Evolutionary conservation across 495 filamentous ascomycete species (phyloP).

Genomic region (Pseudotulostoma volvatum): DNA sequence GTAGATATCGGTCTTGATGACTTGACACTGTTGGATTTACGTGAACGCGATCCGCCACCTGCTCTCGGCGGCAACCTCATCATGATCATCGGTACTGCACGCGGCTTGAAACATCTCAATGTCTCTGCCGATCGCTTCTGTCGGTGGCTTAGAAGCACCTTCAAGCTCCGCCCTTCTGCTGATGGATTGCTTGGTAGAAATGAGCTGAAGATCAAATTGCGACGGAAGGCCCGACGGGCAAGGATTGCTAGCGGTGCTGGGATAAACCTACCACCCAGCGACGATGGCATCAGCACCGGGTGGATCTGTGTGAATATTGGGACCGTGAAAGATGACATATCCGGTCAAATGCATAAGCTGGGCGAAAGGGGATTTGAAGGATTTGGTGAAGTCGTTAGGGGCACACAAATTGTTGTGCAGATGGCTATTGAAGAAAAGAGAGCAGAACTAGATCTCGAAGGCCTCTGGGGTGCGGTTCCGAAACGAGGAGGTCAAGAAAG

Average conservation of each 20-base stretch:
- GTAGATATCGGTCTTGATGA: conserved; percentile 71
- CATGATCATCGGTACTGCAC: conserved; percentile 86
- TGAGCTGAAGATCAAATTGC: conserved; percentile 75
- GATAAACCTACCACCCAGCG: conserved; percentile 28
- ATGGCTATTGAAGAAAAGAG: conserved; percentile 78
- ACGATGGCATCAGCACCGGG: conserved; percentile 76
- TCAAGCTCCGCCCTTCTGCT: conserved; percentile 55
- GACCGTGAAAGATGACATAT: conserved; percentile 37
- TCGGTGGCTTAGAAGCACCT: conserved; percentile 61
- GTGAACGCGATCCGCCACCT: conserved; percentile 66
- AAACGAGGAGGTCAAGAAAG: conserved; percentile 16
- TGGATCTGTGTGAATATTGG: conserved; percentile 94
- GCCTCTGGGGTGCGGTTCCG: conserved; percentile 49
- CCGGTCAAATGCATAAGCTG: conserved; percentile 17
- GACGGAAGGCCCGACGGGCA: conserved; percentile 61
- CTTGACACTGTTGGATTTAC: conserved; percentile 62
- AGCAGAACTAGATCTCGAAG: conserved; percentile 67
- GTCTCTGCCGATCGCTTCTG: conserved; percentile 80
- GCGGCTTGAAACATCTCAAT: conserved; percentile 85
- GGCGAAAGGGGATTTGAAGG: conserved; percentile 42
- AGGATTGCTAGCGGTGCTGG: conserved; percentile 52
- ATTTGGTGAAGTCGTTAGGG: conserved; percentile 46
- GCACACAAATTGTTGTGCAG: conserved; percentile 66
- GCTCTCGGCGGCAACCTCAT: conserved; percentile 75
- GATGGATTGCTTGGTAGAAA: conserved; percentile 83